A percentile compares a stretch with the other conserved stretches of the same genome.
phyloP scores from a whole-genome alignment of 108 stramenopile genomes.

The Discostella stelligeroides region DNA sequence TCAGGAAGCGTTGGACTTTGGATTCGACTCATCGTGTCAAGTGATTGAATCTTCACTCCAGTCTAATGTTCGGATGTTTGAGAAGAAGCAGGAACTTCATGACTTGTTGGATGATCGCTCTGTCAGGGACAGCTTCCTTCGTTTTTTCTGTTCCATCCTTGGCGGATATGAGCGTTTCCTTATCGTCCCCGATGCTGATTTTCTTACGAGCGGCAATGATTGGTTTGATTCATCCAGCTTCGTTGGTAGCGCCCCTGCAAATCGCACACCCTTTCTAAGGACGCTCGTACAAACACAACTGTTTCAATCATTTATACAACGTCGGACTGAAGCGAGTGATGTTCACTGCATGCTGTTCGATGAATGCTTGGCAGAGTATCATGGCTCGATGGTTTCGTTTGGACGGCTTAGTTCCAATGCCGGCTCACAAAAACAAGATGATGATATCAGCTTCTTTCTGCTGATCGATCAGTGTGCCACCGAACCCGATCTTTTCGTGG shows the following conservation, averaged over 20 bases:
- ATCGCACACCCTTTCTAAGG: conserved; percentile 60
- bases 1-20: conserved; percentile 77
- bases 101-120: conserved; percentile 85
- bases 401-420: conserved; percentile 75
- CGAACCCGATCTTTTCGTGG: conserved; percentile 37
- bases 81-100: conserved; percentile 15
- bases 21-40: conserved; percentile 50
- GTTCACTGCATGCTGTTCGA: conserved; percentile 86
- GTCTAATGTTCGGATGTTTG: conserved; percentile 45
- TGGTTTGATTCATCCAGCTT: conserved; percentile 89
- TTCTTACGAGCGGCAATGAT: conserved; percentile 77
- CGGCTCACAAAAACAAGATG: conserved; percentile 36
- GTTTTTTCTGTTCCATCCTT: conserved; percentile 80
- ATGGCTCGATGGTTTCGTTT: conserved; percentile 70
- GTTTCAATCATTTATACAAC: conserved; percentile 87
- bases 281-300: conserved; percentile 74
- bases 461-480: conserved; percentile 82
- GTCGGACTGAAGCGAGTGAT: conserved; percentile 86
- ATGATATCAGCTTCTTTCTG: conserved; percentile 58
- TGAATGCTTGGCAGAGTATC: conserved; percentile 81
- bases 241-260: conserved; percentile 61
- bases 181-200: conserved; percentile 87
- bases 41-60: conserved; percentile 56
- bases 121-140: conserved; percentile 79
- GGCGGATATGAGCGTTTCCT: conserved; percentile 85